These are phyloP conservation scores for Colletotrichum cordylinicola DNA, from an alignment of 2,329 filamentous ascomycete genomes.

Conservation along the genomic window DNA sequence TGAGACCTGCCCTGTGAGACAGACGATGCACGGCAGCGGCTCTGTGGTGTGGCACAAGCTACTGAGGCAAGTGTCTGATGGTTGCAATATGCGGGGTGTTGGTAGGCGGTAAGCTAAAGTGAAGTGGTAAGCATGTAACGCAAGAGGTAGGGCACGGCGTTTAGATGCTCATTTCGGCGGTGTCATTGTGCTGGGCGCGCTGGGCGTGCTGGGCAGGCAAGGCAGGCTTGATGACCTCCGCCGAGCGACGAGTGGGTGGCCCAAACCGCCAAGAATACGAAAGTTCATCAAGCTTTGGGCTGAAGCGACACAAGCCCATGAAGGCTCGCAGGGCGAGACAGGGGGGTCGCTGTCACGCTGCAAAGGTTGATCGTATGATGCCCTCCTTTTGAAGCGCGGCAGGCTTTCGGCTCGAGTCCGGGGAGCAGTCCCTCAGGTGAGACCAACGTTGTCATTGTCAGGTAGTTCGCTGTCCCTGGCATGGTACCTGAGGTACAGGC, in stretches of 20 bases:
- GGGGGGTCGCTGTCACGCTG: background rate
- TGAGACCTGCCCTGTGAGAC: background rate
- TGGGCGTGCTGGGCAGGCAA: background rate
- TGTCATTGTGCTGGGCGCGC: background rate
- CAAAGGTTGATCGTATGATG: background rate
- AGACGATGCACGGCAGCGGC: background rate
- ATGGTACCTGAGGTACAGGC: background rate
- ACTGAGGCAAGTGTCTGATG: background rate
- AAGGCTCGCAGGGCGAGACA: background rate
- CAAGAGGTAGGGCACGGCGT: background rate
- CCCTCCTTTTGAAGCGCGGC: background rate
- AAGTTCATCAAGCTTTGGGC: conserved; percentile 11
- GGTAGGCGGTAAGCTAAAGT: background rate
- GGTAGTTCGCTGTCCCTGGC: background rate
- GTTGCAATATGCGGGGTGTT: conserved; percentile 4
- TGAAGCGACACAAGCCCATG: background rate
- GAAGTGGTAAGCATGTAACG: background rate
- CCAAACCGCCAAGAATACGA: conserved; percentile 9
- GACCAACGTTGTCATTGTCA: background rate
- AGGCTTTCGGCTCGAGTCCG: background rate
- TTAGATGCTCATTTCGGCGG: background rate
- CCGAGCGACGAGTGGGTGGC: background rate
- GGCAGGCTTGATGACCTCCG: background rate
- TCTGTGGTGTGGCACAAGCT: background rate
- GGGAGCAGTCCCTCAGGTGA: background rate